Percentiles rank a stretch among this genome's conserved stretches.
Conservation (phyloP, 2,329 filamentous ascomycete species). For the Curvularia lunata region DNA sequence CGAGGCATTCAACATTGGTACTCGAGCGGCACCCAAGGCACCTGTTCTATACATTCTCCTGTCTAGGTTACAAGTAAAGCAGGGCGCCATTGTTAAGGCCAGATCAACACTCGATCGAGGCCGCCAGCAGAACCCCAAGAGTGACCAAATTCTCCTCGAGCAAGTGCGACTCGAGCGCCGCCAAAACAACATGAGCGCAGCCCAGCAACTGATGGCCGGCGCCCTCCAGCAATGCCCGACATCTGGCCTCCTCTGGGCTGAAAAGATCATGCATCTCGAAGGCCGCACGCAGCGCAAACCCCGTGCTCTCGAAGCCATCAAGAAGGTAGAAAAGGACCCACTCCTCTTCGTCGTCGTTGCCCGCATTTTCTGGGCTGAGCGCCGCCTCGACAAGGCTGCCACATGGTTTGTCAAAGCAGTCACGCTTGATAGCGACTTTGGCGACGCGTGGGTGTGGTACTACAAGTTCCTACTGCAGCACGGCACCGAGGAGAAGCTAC, state of each 20-base stretch:
- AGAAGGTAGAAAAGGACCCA: slow-evolving; percentile 93
- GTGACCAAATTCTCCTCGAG: slow-evolving; percentile 85
- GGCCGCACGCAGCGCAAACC: slow-evolving; percentile 90
- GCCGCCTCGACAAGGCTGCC: slow-evolving; percentile 89
- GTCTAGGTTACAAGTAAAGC: slow-evolving; percentile 82
- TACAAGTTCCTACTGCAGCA: slow-evolving; percentile 92
- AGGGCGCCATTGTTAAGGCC: slow-evolving; percentile 85
- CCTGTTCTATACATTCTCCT: slow-evolving; percentile 91
- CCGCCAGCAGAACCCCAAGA: slow-evolving; percentile 84
- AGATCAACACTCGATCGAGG: slow-evolving; percentile 92
- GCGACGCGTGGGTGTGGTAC: slow-evolving; percentile 98
- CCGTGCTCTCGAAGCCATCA: slow-evolving; percentile 89
- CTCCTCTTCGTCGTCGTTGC: slow-evolving; percentile 89
- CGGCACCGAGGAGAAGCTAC: slow-evolving; percentile 90
- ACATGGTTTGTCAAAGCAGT: slow-evolving; percentile 98
- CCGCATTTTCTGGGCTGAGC: slow-evolving; percentile 93
- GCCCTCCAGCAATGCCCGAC: slow-evolving; percentile 90
- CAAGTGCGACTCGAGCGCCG: slow-evolving; percentile 92
- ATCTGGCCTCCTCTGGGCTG: slow-evolving; percentile 87
- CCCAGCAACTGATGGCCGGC: slow-evolving; percentile 90
- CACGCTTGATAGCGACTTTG: slow-evolving; percentile 81
- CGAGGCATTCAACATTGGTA: slow-evolving; percentile 87
- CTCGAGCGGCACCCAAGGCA: slow-evolving; percentile 82
- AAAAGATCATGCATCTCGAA: slow-evolving; percentile 95
- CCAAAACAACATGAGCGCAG: slow-evolving; percentile 80